These are phyloP conservation scores for Huiozyma sinensis DNA, from an alignment of 805 yeast genomes.

Conservation along the genomic window DNA sequence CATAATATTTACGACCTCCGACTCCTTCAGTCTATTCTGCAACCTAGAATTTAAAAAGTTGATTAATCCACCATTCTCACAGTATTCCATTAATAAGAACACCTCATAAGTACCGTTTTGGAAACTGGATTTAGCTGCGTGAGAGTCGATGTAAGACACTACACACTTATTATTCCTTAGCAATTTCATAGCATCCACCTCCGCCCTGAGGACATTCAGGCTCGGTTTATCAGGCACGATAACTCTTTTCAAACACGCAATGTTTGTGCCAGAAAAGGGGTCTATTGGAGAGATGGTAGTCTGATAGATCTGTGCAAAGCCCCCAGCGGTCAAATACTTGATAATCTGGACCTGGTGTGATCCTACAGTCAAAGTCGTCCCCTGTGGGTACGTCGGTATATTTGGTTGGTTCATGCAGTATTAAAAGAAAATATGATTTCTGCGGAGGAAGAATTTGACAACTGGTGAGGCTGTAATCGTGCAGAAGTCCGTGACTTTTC, in stretches of 20 bases:
- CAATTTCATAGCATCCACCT: constrained; percentile 94
- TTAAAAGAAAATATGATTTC: too few relatives aligned
- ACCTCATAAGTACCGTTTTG: constrained; percentile 59
- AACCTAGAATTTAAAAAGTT: constrained; percentile 71
- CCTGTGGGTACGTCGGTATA: constrained; percentile 57
- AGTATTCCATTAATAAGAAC: constrained; percentile 68
- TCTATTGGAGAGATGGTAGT: constrained; percentile 53
- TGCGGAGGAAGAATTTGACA: too few relatives aligned
- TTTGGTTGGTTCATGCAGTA: constrained; percentile 37
- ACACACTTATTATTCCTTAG: constrained; percentile 67
- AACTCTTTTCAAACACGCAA: constrained; percentile 89
- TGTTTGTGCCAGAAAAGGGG: constrained; percentile 34
- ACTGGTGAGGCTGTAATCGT: too few relatives aligned
- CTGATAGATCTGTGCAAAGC: constrained; percentile 90
- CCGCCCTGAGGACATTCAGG: constrained; percentile 75
- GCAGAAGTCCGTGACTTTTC: too few relatives aligned
- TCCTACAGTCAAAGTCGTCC: constrained; percentile 73
- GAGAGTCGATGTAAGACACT: constrained; percentile 89
- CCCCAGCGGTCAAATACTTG: constrained; percentile 77
- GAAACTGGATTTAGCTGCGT: constrained; percentile 64
- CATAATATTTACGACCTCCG: constrained; percentile 59
- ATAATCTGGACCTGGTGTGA: constrained; percentile 61
- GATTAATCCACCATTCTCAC: constrained; percentile 63
- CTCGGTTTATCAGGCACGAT: constrained; percentile 85
- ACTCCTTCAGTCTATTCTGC: constrained; percentile 53